Evolutionary conservation across 352 stramenopile species (phyloP), one percentile per base, ranked within the genome.

Genomic region (Phytophthora megakarya): DNA sequence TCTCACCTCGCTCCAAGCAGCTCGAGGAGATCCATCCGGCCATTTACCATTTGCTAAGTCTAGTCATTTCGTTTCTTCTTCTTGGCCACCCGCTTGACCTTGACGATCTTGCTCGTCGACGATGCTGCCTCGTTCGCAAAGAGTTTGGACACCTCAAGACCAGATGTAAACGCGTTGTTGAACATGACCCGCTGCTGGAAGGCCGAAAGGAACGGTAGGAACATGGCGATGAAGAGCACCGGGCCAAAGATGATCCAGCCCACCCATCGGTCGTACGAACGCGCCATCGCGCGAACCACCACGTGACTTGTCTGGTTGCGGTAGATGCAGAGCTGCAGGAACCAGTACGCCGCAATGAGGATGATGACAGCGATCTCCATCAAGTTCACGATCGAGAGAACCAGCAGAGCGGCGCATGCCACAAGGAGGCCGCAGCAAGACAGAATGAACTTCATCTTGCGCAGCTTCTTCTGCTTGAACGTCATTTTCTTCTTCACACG

Each of bases 111-210:
- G 26, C 78, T 81, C 16, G 59, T 77, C 40, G 69, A 77, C 44
- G 84, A 84, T 12, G 84, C 84, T 33, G 88, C 87, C 45, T 96
- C 87, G 72, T 96, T 86, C n/a, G 84, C 72, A 60, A 96, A 94
- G 12, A 96, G 84, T 65, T 94, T 96, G 26, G 87, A 94, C 30
- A 96, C 87, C 43, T 96, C 87, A 0, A 96, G 65, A 0, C 87
- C 87, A 5, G 87, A 91, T 43, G 85, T 96, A 70, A 96, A 96
- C 11, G 87, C 87, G 68, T 88, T 93, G 71, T 96, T 96, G 67
- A 96, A 96, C 87, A 96, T 96, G 44, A 96, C 83, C 51, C 87
- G 85, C 70, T 96, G 85, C 73, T 96, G 87, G 80, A 94, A 96
- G 18, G 74, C 69, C 35, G 84, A 80, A 30, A 96, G 81, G 76